Evolutionary conservation across 352 stramenopile species (phyloP).

Genomic region (Phytophthora quininea): DNA sequence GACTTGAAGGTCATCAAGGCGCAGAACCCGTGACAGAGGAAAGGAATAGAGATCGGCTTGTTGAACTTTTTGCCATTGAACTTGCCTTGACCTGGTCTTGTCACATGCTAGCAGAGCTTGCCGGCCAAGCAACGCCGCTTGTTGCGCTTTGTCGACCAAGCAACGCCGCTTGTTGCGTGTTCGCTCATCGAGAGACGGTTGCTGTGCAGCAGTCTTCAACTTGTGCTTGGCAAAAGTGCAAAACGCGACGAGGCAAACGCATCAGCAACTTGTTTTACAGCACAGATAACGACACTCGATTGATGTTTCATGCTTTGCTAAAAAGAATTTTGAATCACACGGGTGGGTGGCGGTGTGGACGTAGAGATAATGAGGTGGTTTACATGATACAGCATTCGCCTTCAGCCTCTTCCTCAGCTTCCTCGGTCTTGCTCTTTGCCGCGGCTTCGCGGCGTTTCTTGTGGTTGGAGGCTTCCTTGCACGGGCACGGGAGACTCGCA

Average conservation of each 20-base stretch:
- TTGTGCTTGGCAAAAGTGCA: conserved; percentile 1
- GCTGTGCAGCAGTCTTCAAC: neutral
- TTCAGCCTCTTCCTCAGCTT: conserved; percentile 67
- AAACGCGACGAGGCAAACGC: neutral
- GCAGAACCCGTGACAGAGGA: conserved; percentile 41
- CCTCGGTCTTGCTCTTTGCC: conserved; percentile 50
- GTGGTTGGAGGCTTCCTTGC: conserved; percentile 63
- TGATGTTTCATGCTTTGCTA: conserved; percentile 18
- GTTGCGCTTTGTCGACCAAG: neutral
- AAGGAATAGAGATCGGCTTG: conserved; percentile 15
- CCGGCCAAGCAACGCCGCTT: neutral
- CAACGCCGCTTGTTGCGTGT: neutral
- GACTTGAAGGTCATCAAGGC: conserved; percentile 79
- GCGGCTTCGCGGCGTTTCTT: conserved; percentile 58
- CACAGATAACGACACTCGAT: conserved; percentile 19
- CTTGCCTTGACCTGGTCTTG: neutral
- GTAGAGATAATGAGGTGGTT: conserved; percentile 12
- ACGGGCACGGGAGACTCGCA: conserved; percentile 77
- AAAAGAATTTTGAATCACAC: conserved; percentile 11
- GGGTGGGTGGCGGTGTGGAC: conserved; percentile 20
- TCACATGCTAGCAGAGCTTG: neutral
- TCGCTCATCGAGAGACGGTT: neutral
- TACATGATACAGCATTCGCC: conserved; percentile 88
- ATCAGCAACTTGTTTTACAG: neutral
- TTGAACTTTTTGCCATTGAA: neutral